Conservation (phyloP, 2,329 filamentous ascomycete genomes). For the Teratosphaeria zuluensis region DNA sequence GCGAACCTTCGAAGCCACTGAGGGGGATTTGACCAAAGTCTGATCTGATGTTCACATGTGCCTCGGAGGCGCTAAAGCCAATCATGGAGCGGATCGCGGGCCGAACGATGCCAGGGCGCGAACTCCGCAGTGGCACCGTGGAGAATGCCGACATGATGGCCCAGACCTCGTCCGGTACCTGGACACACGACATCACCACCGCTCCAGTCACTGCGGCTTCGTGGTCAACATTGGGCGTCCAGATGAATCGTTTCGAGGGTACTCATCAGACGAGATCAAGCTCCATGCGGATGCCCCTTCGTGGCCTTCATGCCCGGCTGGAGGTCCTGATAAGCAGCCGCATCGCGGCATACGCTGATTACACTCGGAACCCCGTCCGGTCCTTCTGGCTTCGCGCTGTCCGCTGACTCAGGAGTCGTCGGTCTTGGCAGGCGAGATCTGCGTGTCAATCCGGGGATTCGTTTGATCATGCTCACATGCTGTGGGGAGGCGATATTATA, state of each 20-base stretch:
- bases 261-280: too few relatives aligned
- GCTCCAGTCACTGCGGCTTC: too few relatives aligned
- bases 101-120: not conserved
- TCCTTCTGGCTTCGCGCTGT: not conserved
- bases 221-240: too few relatives aligned
- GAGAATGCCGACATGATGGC: not conserved
- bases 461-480: too few relatives aligned
- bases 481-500: too few relatives aligned
- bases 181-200: not conserved
- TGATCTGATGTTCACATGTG: not conserved
- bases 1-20: not conserved
- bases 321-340: too few relatives aligned
- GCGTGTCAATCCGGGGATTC: too few relatives aligned
- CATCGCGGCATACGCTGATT: not conserved
- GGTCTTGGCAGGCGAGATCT: too few relatives aligned
- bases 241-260: too few relatives aligned
- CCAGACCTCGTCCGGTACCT: not conserved
- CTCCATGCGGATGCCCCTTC: too few relatives aligned
- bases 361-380: not conserved
- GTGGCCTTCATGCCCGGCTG: too few relatives aligned
- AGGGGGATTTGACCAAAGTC: not conserved
- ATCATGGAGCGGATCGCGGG: not conserved
- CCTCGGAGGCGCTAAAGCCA: not conserved
- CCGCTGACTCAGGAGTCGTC: too few relatives aligned
- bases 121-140: not conserved